These are phyloP conservation scores for Annulohypoxylon bovei DNA, from an alignment of 495 filamentous ascomycete species.

Conservation along the genomic window DNA sequence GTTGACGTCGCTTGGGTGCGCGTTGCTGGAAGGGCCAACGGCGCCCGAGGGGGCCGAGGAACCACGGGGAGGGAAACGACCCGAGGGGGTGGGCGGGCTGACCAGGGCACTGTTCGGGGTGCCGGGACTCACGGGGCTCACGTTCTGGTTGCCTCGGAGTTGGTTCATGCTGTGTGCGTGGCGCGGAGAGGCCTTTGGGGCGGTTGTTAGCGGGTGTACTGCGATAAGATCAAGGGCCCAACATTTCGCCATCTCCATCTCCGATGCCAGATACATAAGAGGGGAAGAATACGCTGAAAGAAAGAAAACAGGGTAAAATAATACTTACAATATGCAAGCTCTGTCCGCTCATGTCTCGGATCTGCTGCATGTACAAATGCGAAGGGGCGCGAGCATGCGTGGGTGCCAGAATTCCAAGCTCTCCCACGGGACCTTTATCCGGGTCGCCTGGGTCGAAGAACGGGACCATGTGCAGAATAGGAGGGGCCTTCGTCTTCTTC, in stretches of 20 bases:
- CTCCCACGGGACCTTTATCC: neutral
- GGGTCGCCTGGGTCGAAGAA: neutral
- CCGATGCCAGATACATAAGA: neutral
- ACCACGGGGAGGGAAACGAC: neutral
- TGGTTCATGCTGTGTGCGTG: neutral
- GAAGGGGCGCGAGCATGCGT: neutral
- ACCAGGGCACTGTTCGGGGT: neutral
- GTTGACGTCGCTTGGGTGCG: neutral
- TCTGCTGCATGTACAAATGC: neutral
- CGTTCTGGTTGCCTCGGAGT: neutral
- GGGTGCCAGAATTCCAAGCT: neutral
- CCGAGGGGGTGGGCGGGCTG: neutral
- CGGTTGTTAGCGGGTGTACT: constrained; percentile 6
- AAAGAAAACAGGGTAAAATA: neutral
- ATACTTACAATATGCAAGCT: neutral
- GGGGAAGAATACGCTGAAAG: neutral
- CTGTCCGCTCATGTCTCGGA: neutral
- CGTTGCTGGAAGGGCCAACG: neutral
- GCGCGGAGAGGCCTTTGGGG: neutral
- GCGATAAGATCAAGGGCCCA: neutral
- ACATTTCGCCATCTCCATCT: neutral
- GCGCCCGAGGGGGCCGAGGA: neutral
- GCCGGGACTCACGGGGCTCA: neutral
- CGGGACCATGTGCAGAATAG: neutral
- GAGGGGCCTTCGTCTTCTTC: neutral